Base-by-base conservation (phyloP, 140 eudicot genomes). In the Bidens hawaiensis region DNA sequence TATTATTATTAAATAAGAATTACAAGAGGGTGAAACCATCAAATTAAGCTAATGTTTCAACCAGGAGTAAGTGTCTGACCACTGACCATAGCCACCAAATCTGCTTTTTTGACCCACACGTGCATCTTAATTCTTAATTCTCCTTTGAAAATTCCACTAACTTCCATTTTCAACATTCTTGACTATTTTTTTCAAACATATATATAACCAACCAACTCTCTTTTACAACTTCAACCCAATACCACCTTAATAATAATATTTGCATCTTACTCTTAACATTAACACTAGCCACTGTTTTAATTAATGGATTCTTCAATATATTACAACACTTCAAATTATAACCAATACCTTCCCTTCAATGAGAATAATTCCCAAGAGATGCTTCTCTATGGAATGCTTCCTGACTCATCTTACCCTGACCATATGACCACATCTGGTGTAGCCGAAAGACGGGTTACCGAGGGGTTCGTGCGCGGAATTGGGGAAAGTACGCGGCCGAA, bases 401-500 rank as follows among this genome's bases (percentile, higher is more conserved):
- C 64, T 0, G 63, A 73, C 10, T 65, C 71, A 4, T 46, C 78
- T 16, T 22, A 45, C 5, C 42, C 69, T 22, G 53, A 58, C 27
- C 0, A 51, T 30, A 49, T 13, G 13, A 9, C 71, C 31, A 25
- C 62, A 0, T 57, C 72, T 21, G 15, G 5, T 63, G 11, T 64
- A 26, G 10, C 64, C 4, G 64, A 64, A 11, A 74, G 67, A 59
- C 28, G 0, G 42, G 59, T 22, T 81, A 81, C 60, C 45, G 83
- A 65, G 87, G 87, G 14, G 87, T 77, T 0, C 70, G 83, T 0
- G 68, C 67, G 6, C 72, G 81, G 16, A 80, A 70, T 4, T 77
- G 83, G 83, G 83, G 87, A 0, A 81, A 81, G 47, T 81, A 73
- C 6, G 83, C 81, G 9, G 83, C 87, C 2, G 87, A 81, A 41